phyloP scores from a whole-genome alignment of 331 rosid genomes.

The Cydonia oblonga region DNA sequence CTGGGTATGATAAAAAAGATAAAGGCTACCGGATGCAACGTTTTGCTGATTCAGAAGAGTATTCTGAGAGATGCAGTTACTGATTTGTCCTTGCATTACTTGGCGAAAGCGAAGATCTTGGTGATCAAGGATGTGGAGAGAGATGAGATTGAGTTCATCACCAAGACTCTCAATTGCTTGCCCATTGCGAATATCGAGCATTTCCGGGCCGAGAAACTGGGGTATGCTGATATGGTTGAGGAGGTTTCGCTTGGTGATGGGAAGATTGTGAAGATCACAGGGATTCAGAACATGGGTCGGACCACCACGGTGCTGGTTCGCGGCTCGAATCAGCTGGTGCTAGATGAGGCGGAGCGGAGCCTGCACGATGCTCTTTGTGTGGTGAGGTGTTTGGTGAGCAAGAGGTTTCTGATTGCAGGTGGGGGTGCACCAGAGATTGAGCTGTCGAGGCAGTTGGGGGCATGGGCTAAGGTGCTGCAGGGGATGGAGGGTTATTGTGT shows the following conservation, averaged over 20 bases:
- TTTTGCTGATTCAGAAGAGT: slow-evolving; percentile 86
- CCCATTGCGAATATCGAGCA: slow-evolving; percentile 95
- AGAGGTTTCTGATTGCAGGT: slow-evolving; percentile 89
- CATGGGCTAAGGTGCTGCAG: slow-evolving; percentile 96
- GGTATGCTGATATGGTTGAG: slow-evolving; percentile 82
- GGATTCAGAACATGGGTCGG: slow-evolving; percentile 91
- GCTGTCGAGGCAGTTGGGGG: slow-evolving; percentile 92
- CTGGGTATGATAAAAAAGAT: slow-evolving; percentile 93
- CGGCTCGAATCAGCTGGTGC: slow-evolving; percentile 74
- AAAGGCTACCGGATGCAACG: slow-evolving; percentile 76
- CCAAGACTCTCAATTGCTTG: slow-evolving; percentile 83
- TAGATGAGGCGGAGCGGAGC: slow-evolving; percentile 92
- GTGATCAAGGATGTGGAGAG: slow-evolving; percentile 95
- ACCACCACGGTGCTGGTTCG: slow-evolving; percentile 84
- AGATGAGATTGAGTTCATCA: slow-evolving; percentile 90
- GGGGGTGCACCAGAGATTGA: slow-evolving; percentile 99
- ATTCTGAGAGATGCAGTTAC: slow-evolving; percentile 91
- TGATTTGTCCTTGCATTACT: slow-evolving; percentile 83
- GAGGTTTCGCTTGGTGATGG: slow-evolving; percentile 88
- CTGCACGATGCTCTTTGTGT: slow-evolving; percentile 97
- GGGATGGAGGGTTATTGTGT: slow-evolving; percentile 98
- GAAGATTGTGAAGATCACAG: slow-evolving; percentile 81
- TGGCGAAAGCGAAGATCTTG: slow-evolving; percentile 88
- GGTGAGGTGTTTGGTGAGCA: slow-evolving; percentile 82
- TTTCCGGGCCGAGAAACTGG: slow-evolving; percentile 79